Conservation (phyloP, 208 protist species). For the Jaenimonas drosophilae region DNA sequence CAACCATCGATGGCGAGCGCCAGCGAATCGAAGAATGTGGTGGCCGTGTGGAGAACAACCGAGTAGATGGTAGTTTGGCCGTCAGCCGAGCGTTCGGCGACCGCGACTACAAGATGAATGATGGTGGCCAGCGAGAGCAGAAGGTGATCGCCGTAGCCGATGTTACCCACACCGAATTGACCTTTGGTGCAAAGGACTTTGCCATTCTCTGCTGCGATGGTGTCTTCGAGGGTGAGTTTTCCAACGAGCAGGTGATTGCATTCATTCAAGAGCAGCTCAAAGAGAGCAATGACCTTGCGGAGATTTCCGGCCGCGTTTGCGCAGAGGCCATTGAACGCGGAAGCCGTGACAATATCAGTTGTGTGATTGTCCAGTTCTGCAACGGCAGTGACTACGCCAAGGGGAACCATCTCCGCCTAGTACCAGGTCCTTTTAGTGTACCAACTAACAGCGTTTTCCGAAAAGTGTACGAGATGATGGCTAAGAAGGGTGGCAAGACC, state of each 20-base stretch:
- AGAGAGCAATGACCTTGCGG: slow-evolving; percentile 56
- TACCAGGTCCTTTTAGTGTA: slow-evolving; percentile 73
- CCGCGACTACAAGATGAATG: slow-evolving; percentile 87
- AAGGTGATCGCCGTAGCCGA: slow-evolving; percentile 88
- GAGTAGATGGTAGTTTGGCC: slow-evolving; percentile 90
- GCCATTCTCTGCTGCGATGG: slow-evolving; percentile 89
- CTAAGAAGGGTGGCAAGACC: slow-evolving; percentile 50
- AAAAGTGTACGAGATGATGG: slow-evolving; percentile 80
- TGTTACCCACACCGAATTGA: slow-evolving; percentile 64
- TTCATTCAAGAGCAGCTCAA: slow-evolving; percentile 80
- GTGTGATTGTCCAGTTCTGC: slow-evolving; percentile 86
- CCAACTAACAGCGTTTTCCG: slow-evolving; percentile 68
- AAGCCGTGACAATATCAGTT: slow-evolving; percentile 89
- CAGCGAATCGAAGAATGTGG: slow-evolving; percentile 84
- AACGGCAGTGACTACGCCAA: slow-evolving; percentile 67
- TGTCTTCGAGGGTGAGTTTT: slow-evolving; percentile 87
- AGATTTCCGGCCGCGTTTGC: slow-evolving; percentile 77
- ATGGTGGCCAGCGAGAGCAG: slow-evolving; percentile 58
- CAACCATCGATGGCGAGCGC: slow-evolving; percentile 79
- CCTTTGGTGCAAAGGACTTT: slow-evolving; percentile 66
- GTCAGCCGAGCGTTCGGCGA: slow-evolving; percentile 93
- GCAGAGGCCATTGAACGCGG: slow-evolving; percentile 83
- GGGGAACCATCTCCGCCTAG: slow-evolving; percentile 47
- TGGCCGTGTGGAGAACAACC: slow-evolving; percentile 87
- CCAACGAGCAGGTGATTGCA: slow-evolving; percentile 84